Base-by-base conservation (phyloP, 805 yeast species). In the Zygosaccharomyces bailii region DNA sequence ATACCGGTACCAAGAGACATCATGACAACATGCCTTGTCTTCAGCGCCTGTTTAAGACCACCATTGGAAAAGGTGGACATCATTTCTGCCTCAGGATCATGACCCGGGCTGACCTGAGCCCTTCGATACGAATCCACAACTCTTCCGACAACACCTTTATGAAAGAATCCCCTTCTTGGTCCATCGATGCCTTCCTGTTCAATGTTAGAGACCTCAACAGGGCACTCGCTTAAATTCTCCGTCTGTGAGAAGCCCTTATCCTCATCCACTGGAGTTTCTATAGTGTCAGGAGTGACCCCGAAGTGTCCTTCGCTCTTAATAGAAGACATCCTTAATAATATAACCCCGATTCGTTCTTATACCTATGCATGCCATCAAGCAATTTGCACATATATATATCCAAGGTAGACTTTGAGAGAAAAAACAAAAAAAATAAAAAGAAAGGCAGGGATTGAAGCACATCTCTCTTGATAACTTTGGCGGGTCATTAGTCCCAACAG, bases 1-100 rank as follows among this genome's bases (percentile, higher is more conserved):
- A 86, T 82, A 34, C 90, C 82, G 44, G 91, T 89, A 43, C 90
- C 93, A 41, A 87, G 71, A 36, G 93, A 87, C 63, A 86, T 82
- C 79, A 85, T 78, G 48, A 79, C 76, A 48, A 82, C 74, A 52
- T 83, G 89, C 32, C 76, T 60, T 10, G 66, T 51, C 30, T 60
- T 59, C 51, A 51, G 46, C 1, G 50, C 41, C 37, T 46, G 54
- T 41, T 48, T 53, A 34, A 53, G 45, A 11, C 48, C 55, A 5
- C 48, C 30, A 16, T 47, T 46, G 2, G 53, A 43, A 10, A 36
- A 20, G 2, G 46, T 37, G 4, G 54, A 47, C 9, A 25, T 46
- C 19, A 54, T 47, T 9, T 45, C 54, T n/a, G 40, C 39, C 16
- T 53, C 56, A 10, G 46, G 36, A 16, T 53, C 61, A 33, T 46